Evolutionary conservation across 2,329 filamentous ascomycete genomes (phyloP).

Genomic region (Orbilia javanica): DNA sequence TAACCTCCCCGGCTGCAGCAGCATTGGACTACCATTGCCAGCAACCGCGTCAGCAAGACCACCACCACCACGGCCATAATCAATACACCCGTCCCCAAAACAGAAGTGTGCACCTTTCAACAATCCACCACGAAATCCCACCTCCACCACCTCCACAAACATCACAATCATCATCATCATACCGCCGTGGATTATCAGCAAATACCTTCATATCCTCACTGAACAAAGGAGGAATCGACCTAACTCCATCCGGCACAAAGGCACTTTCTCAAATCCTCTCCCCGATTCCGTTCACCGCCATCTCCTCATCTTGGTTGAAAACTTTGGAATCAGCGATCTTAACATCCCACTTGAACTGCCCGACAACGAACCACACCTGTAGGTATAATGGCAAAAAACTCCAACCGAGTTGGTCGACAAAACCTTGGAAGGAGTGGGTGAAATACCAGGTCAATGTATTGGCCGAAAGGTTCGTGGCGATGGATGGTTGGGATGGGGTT

Average conservation of each 20-base stretch:
- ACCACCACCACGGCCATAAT: background rate
- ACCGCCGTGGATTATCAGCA: conserved; percentile 6
- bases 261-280: conserved; percentile 25
- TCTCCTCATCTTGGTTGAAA: conserved; percentile 26
- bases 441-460: conserved; percentile 27
- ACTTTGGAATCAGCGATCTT: conserved; percentile 26
- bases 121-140: background rate
- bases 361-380: background rate
- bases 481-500: conserved; percentile 25
- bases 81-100: conserved; percentile 5
- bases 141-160: background rate
- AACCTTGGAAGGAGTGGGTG: conserved; percentile 22
- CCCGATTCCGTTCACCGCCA: conserved; percentile 18
- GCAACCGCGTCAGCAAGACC: background rate
- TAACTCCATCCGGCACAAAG: conserved; percentile 27
- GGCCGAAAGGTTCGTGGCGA: conserved; percentile 26
- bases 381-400: background rate
- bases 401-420: conserved; percentile 4
- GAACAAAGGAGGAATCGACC: conserved; percentile 21
- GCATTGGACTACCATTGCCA: background rate
- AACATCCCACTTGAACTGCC: background rate
- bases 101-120: background rate
- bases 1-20: conserved; percentile 20
- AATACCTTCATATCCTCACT: conserved; percentile 23
- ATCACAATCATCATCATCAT: background rate